Base-by-base conservation (phyloP, 768 basidiomycete genomes). In the Rhodotorula paludigena region DNA sequence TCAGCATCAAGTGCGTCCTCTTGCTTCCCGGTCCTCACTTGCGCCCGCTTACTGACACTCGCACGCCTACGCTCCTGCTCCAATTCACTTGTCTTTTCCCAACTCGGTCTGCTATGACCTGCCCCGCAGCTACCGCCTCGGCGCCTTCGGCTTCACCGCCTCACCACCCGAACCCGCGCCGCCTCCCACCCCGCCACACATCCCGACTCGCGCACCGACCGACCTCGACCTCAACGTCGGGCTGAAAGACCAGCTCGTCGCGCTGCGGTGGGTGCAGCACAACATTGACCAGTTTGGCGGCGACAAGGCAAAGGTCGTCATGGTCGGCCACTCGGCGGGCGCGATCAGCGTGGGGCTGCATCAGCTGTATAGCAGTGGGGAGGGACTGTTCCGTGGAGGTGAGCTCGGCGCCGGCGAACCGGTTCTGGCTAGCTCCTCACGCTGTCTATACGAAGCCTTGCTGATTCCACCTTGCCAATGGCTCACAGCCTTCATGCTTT, bases 221-320 rank as follows among this genome's bases (percentile, higher is more conserved):
- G 71, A 72, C 12, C 71, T 72, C 48, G 81, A 81, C 62, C 81
- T 81, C 25, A 83, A 83, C 74, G 82, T 79, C 64, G 83, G 82
- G 1, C 69, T 83, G 47, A 81, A 79, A 25, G 82, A 84, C 73
- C 80, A 82, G 54, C 77, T 80, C 8, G 51, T 75, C n/a, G 80
- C 80, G 15, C 59, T 81, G 14, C 63, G 79, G 30, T 82, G 80
- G 80, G 73, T 81, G 0, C 77, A 78, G 54, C 47, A 74, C 2
- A 75, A 81, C 49, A 79, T 82, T 23, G 69, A 36, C 25, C 64
- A 73, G 21, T 82, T 81, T 61, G 80, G 81, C 10, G 81, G 81
- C 1, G 80, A 81, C 57, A 64, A 70, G 7, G 30, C 39, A 2
- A 66, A 66, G 53, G 66, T 72, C 20, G 57, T 53, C 2, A 45